These are phyloP conservation scores for Puccinia polysora DNA, from an alignment of 1,284 basidiomycete species.

Conservation along the genomic window DNA sequence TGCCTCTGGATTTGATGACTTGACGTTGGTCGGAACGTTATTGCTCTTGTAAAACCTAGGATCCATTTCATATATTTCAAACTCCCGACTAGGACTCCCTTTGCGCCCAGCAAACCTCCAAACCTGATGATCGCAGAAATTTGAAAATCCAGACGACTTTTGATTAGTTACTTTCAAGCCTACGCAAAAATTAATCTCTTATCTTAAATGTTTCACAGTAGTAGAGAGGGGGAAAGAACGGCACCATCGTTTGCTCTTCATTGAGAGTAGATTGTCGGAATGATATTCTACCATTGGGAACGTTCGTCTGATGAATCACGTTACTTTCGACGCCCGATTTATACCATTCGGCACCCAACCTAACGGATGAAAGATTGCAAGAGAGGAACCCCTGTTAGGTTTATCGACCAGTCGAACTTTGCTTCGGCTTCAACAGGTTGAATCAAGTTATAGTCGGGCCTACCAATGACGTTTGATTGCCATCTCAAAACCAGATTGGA, in stretches of 20 bases:
- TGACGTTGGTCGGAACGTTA: neutral
- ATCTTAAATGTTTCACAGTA: neutral
- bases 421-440: slow-evolving; percentile 71
- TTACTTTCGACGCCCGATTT: slow-evolving; percentile 51
- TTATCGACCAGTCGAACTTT: neutral
- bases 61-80: slow-evolving; percentile 14
- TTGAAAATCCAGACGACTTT: neutral
- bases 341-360: slow-evolving; percentile 43
- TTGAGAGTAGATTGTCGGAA: slow-evolving; percentile 84
- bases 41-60: neutral
- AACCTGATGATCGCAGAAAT: slow-evolving; percentile 15
- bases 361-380: neutral
- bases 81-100: slow-evolving; percentile 5
- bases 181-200: no score
- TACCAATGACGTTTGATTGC: slow-evolving; percentile 89
- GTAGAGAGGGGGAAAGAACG: neutral
- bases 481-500: slow-evolving; percentile 98
- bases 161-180: slow-evolving; percentile 2
- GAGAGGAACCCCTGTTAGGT: slow-evolving; percentile 2
- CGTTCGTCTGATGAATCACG: slow-evolving; percentile 65
- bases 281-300: slow-evolving; percentile 79
- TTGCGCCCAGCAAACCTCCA: slow-evolving; percentile 40
- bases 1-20: neutral
- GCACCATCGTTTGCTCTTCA: slow-evolving; percentile 62
- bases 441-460: slow-evolving; percentile 60